Evolutionary conservation across 2,329 filamentous ascomycete species (phyloP).

Genomic region (Alternaria angustiovoidea): DNA sequence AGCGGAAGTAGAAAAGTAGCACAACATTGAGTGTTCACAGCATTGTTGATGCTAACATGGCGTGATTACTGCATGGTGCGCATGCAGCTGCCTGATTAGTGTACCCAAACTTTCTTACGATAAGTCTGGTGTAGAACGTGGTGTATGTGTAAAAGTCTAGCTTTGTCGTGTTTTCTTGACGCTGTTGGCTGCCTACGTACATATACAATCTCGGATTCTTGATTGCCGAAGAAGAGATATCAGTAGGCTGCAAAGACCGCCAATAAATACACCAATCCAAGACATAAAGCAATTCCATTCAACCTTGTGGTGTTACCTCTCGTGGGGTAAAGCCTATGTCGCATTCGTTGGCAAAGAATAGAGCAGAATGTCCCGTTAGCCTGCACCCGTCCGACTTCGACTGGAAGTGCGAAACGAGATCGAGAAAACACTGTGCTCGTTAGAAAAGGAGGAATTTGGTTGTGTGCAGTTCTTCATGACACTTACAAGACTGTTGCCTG

Average conservation of each 20-base stretch:
- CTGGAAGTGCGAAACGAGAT: not conserved
- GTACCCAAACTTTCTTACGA: not conserved
- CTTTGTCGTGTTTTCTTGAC: not conserved
- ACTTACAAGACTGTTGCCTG: not conserved
- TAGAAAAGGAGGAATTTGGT: not conserved
- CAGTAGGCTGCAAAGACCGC: accelerated
- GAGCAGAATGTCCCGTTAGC: not conserved
- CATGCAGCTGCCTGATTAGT: not conserved
- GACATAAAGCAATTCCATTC: not conserved
- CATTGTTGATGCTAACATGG: not conserved
- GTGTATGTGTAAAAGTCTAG: not conserved
- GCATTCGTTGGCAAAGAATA: not conserved
- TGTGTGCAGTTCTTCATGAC: not conserved
- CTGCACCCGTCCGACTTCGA: not conserved
- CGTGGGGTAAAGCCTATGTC: not conserved
- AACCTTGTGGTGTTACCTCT: accelerated
- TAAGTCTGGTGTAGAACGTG: not conserved
- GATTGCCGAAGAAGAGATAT: not conserved
- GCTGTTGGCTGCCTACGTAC: not conserved
- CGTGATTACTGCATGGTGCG: not conserved
- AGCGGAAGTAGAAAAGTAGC: not conserved
- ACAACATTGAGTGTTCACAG: not conserved
- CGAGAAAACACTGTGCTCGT: not conserved
- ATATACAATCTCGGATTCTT: not conserved
- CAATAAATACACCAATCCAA: not conserved